Evolutionary conservation across 495 filamentous ascomycete genomes (phyloP), one percentile per base, ranked within the genome.

Genomic region (Hypoxylon rickii): DNA sequence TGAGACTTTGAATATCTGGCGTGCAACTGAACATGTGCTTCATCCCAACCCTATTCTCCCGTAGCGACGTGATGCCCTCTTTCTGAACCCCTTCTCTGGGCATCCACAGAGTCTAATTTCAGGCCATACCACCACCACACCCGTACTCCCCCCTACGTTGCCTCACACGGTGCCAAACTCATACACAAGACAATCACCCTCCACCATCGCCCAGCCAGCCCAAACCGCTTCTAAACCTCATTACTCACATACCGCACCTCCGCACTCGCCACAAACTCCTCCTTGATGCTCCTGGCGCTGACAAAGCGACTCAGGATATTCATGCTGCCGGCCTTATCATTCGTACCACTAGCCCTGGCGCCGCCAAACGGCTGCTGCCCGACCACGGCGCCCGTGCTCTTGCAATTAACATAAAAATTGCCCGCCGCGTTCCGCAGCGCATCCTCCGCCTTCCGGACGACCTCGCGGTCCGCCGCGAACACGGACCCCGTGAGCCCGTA

Each of bases 381-480:
- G 2, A 96, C 90, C 31, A 96, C 90, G 7, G 91, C 91, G 41
- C 90, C 91, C 2, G 91, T 96, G 70, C 85, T 88, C 83, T 96
- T 95, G 77, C 87, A 89, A 76, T 96, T 96, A 75, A 95, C 84
- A 71, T 95, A 95, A 73, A 93, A 95, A 75, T 95, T 95, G 15
- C 90, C 90, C 26, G 89, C 87, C 2, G 89, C 73, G 66, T 92
- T 87, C 61, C 86, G 83, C 47, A 95, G 83, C 48, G 76, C 81
- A 37, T 92, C 82, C 68, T 91, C 85, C 3, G 89, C 89, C 29
- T 80, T 65, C 12, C 80, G 79, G 49, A 92, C 71, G 15, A 83
- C 88, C 38, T 75, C 74, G 16, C 89, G 82, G 69, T 92, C 88
- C 39, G 80, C 71, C 2, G 90, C 86, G 67, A 95, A 95, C 40